Evolutionary conservation across 352 stramenopile genomes (phyloP).

Genomic region (Phytopythium aichiense): DNA sequence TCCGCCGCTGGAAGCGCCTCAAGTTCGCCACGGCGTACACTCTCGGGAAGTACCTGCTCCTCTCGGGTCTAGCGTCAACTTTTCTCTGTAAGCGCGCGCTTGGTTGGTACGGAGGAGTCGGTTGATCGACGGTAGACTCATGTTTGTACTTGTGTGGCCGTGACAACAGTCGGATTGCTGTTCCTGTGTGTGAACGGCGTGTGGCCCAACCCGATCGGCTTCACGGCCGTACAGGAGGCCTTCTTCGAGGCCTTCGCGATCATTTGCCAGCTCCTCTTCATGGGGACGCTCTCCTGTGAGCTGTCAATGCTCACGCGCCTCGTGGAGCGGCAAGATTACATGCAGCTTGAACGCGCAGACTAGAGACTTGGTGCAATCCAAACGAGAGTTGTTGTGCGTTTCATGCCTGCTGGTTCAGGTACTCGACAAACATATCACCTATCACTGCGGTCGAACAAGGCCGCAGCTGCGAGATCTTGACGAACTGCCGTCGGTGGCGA

Average conservation of each 20-base stretch:
- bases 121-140: neutral
- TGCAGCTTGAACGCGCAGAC: slow-evolving; percentile 52
- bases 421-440: slow-evolving; percentile 67
- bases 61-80: slow-evolving; percentile 47
- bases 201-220: slow-evolving; percentile 74
- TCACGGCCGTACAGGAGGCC: slow-evolving; percentile 77
- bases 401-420: slow-evolving; percentile 71
- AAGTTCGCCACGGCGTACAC: slow-evolving; percentile 46
- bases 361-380: slow-evolving; percentile 11
- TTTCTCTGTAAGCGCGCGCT: slow-evolving; percentile 51
- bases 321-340: slow-evolving; percentile 62
- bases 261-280: slow-evolving; percentile 85
- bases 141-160: neutral
- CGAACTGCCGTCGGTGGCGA: slow-evolving; percentile 74
- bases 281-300: slow-evolving; percentile 80
- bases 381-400: neutral
- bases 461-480: slow-evolving; percentile 71
- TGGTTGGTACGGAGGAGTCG: neutral
- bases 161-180: slow-evolving; percentile 50
- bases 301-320: slow-evolving; percentile 49
- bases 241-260: slow-evolving; percentile 84
- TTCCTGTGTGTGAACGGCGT: slow-evolving; percentile 81
- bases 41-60: slow-evolving; percentile 44
- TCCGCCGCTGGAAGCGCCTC: slow-evolving; percentile 51
- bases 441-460: slow-evolving; percentile 51